phyloP scores from a whole-genome alignment of 2,329 filamentous ascomycete genomes.

The Ceratocystis smalleyi region DNA sequence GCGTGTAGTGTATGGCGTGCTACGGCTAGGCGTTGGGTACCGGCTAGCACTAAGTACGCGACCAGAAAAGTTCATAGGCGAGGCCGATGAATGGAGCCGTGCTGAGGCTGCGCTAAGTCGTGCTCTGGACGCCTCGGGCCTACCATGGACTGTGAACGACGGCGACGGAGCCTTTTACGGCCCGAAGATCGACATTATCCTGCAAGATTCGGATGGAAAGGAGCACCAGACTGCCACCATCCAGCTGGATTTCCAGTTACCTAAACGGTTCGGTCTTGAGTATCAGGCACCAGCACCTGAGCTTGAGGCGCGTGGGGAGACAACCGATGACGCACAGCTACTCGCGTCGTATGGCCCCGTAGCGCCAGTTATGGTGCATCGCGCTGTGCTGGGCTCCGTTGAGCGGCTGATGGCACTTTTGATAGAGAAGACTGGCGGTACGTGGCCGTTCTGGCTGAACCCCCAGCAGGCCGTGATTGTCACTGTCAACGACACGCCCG shows the following conservation, averaged over 20 bases:
- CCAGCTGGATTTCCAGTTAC: constrained; percentile 79
- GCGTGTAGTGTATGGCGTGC: constrained; percentile 51
- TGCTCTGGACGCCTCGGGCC: constrained; percentile 48
- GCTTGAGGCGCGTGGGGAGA: constrained; percentile 38
- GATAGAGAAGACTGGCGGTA: constrained; percentile 66
- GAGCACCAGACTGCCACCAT: constrained; percentile 82
- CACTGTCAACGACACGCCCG: constrained; percentile 48
- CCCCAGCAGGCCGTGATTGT: constrained; percentile 62
- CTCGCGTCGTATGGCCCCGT: constrained; percentile 42
- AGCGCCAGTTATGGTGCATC: constrained; percentile 64
- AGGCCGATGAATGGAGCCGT: constrained; percentile 44
- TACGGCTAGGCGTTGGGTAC: constrained; percentile 53
- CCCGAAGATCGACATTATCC: constrained; percentile 77
- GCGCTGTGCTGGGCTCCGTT: constrained; percentile 69
- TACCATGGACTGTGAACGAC: constrained; percentile 57
- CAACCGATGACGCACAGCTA: constrained; percentile 32
- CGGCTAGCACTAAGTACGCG: constrained; percentile 64
- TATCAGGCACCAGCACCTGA: constrained; percentile 57
- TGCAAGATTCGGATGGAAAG: constrained; percentile 66
- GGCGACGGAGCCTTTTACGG: constrained; percentile 85
- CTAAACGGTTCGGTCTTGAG: constrained; percentile 61
- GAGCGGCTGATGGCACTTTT: constrained; percentile 74
- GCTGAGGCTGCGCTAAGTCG: constrained; percentile 28
- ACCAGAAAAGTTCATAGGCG: constrained; percentile 67
- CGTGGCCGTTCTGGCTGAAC: constrained; percentile 80